Evolutionary conservation across 495 filamentous ascomycete genomes (phyloP).

Genomic region (Neurospora sp.): DNA sequence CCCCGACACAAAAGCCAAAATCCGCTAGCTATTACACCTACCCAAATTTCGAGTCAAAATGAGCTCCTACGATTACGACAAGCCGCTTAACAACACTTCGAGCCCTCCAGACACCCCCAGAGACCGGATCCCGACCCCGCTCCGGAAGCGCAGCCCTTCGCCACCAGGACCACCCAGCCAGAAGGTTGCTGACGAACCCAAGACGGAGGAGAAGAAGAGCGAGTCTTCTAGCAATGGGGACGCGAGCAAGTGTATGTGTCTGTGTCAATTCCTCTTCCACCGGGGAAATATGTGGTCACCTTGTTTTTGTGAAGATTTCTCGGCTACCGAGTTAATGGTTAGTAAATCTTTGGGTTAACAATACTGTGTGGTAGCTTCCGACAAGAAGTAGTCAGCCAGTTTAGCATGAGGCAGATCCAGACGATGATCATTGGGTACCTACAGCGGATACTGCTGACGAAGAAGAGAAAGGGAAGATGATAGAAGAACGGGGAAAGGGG

Average conservation of each 20-base stretch:
- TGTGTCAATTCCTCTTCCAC: background rate
- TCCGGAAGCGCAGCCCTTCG: background rate
- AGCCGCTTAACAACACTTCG: background rate
- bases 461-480: background rate
- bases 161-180: background rate
- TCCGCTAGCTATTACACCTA: background rate
- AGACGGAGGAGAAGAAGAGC: background rate
- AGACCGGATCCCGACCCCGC: background rate
- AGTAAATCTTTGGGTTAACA: background rate
- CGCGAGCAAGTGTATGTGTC: background rate
- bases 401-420: background rate
- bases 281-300: no score
- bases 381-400: background rate
- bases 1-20: background rate
- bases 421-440: background rate
- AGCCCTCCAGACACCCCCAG: background rate
- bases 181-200: no score
- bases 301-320: background rate
- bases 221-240: background rate
- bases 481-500: no score
- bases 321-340: background rate
- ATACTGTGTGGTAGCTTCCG: background rate
- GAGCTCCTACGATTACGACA: background rate
- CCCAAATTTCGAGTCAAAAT: background rate
- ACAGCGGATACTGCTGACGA: background rate